Evolutionary conservation across 305 asterid species (phyloP), one percentile per base, ranked within the genome.

Genomic region (Fraxinus dipetala): DNA sequence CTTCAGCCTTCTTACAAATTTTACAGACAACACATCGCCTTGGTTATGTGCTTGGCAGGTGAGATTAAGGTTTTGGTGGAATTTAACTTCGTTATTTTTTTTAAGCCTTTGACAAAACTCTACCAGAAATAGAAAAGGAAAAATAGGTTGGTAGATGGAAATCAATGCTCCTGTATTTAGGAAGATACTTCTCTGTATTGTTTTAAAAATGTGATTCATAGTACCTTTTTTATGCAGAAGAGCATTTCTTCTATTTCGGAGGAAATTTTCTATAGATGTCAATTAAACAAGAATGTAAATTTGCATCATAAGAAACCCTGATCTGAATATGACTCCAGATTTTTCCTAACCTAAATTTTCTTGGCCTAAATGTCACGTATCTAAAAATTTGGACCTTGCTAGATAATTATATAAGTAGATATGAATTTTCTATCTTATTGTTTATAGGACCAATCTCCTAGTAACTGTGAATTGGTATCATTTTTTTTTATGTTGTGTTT

Each of bases 21-120:
- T 86, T 96, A 96, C 98, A 90, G 90, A 90, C 93, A 54, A 88
- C 99, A 26, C 99, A 96, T 80, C 79, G 89, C 72, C 88, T 95
- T 38, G 97, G 97, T 63, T 92, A 92, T 84, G 91, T 85, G 32
- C 89, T 92, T 77, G 99, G 99, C 89, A 92, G 98, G 99, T 93
- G 82, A 84, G 79, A 13, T 61, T 35, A 30, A n/a, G 77, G 74
- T 83, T 75, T 75, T 76, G 32, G 36, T 63, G 56, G 7, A 32
- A 73, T 78, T 8, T 32, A 56, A 51, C 24, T 6, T 56, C 5
- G 1, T 51, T 51, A 40, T 6, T 45, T n/a, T n/a, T 56, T 56
- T 40, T 30, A 31, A 9, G 76, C 22, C 24, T 7, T 36, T 32
- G 10, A 20, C 31, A 75, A 63, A 43, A 70, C 28, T 24, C 10